Percentiles rank a stretch among this genome's conserved stretches.
phyloP scores from a whole-genome alignment of 139 green algal genomes.

The Coelastrella sp. region DNA sequence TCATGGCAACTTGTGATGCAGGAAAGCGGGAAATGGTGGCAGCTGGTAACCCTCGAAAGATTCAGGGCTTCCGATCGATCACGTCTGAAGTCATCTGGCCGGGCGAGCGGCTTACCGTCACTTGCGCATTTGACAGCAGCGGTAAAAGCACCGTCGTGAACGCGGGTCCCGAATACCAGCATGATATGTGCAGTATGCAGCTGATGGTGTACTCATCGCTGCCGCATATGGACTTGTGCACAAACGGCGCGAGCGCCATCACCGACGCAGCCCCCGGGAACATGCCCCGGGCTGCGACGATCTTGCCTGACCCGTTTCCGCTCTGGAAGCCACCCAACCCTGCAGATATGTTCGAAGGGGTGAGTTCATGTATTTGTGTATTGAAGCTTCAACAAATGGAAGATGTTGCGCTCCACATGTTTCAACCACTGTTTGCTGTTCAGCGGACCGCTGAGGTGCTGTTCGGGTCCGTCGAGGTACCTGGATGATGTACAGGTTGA shows the following conservation, averaged over 20 bases:
- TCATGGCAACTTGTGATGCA: neutral
- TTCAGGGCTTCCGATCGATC: slow-evolving; percentile 82
- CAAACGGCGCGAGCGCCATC: slow-evolving; percentile 4
- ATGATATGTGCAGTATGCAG: slow-evolving; percentile 98
- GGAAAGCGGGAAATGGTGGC: slow-evolving; percentile 42
- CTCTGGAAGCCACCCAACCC: slow-evolving; percentile 58
- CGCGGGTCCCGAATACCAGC: slow-evolving; percentile 64
- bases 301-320: slow-evolving; percentile 56
- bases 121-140: slow-evolving; percentile 85
- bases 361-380: neutral
- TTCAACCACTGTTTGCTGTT: too few relatives aligned
- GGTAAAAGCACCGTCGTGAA: neutral
- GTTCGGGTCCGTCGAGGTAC: too few relatives aligned
- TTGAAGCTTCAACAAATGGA: too few relatives aligned
- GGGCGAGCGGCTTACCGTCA: slow-evolving; percentile 66
- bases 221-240: slow-evolving; percentile 64
- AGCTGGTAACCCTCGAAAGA: slow-evolving; percentile 53
- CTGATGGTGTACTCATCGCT: slow-evolving; percentile 72
- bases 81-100: slow-evolving; percentile 51
- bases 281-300: slow-evolving; percentile 30
- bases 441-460: too few relatives aligned
- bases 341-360: neutral
- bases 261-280: slow-evolving; percentile 50
- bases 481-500: too few relatives aligned
- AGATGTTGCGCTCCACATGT: too few relatives aligned